Conservation (phyloP, 1,139 yeast species). For the Lodderomyces margitis region DNA sequence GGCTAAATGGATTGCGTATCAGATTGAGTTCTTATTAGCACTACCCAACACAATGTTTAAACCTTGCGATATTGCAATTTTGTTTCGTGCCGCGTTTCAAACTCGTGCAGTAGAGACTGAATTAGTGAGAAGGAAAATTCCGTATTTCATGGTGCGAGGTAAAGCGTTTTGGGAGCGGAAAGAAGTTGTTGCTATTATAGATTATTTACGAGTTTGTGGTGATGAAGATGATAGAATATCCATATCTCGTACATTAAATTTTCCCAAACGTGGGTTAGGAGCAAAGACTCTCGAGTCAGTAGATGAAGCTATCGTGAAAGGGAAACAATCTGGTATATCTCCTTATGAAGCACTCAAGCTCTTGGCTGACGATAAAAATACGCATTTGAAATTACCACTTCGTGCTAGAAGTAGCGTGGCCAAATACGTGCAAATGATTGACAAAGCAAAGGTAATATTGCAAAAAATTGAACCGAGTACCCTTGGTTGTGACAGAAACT, state of each 20-base stretch:
- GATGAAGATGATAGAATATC: slow-evolving; percentile 32
- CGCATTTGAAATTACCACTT: slow-evolving; percentile 4
- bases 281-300: slow-evolving; percentile 41
- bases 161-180: slow-evolving; percentile 75
- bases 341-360: slow-evolving; percentile 8
- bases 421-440: slow-evolving; percentile 9
- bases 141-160: slow-evolving; percentile 69
- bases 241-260: slow-evolving; percentile 52
- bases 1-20: slow-evolving; percentile 56
- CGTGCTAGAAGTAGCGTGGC: slow-evolving; percentile 6
- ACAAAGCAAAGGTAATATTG: slow-evolving; percentile 21
- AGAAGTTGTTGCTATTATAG: slow-evolving; percentile 63
- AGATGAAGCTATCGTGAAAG: slow-evolving; percentile 3
- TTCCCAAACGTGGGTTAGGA: slow-evolving; percentile 75
- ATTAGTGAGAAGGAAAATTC: slow-evolving; percentile 52
- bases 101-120: slow-evolving; percentile 62
- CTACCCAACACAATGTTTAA: slow-evolving; percentile 37
- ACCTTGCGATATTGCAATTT: slow-evolving; percentile 63
- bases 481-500: not conserved
- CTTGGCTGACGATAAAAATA: slow-evolving; percentile 1
- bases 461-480: slow-evolving; percentile 6
- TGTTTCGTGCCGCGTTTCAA: slow-evolving; percentile 62
- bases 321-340: not conserved
- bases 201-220: slow-evolving; percentile 60
- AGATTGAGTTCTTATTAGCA: slow-evolving; percentile 45